Evolutionary conservation across 2,329 filamentous ascomycete species (phyloP).

Genomic region (Colletotrichum melonis): DNA sequence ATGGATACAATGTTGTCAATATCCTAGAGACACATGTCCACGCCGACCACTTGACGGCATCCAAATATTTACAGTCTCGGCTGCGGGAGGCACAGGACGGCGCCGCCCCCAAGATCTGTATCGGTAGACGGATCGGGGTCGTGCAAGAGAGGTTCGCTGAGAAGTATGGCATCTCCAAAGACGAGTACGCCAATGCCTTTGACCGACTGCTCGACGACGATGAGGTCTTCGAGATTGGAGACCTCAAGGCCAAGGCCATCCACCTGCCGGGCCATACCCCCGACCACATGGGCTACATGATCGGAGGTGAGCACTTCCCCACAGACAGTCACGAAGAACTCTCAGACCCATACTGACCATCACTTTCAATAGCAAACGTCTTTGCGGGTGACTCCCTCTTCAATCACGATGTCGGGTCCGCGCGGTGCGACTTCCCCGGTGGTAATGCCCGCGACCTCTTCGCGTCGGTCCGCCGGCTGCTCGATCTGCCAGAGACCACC

Average conservation of each 20-base stretch:
- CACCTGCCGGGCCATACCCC: constrained; percentile 61
- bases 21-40: constrained; percentile 70
- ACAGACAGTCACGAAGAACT: not conserved
- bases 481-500: constrained; percentile 54
- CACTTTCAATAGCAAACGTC: constrained; percentile 37
- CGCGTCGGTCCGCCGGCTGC: constrained; percentile 53
- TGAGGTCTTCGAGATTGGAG: constrained; percentile 56
- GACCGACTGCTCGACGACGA: constrained; percentile 56
- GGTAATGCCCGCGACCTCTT: constrained; percentile 58
- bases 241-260: constrained; percentile 49
- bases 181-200: constrained; percentile 52
- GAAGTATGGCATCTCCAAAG: constrained; percentile 50
- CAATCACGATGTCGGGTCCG: constrained; percentile 59
- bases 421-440: constrained; percentile 62
- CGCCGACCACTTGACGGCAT: constrained; percentile 66
- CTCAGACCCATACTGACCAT: not conserved
- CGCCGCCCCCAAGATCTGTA: constrained; percentile 47
- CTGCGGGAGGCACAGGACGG: constrained; percentile 42
- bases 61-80: constrained; percentile 61
- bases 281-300: constrained; percentile 60
- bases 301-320: constrained; percentile 43
- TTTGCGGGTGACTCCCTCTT: constrained; percentile 62
- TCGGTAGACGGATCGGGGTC: constrained; percentile 54
- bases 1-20: constrained; percentile 56
- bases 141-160: constrained; percentile 55